Evolutionary conservation across 192 early-diverging fungal genomes (phyloP).

Genomic region (Podochytrium sp.): DNA sequence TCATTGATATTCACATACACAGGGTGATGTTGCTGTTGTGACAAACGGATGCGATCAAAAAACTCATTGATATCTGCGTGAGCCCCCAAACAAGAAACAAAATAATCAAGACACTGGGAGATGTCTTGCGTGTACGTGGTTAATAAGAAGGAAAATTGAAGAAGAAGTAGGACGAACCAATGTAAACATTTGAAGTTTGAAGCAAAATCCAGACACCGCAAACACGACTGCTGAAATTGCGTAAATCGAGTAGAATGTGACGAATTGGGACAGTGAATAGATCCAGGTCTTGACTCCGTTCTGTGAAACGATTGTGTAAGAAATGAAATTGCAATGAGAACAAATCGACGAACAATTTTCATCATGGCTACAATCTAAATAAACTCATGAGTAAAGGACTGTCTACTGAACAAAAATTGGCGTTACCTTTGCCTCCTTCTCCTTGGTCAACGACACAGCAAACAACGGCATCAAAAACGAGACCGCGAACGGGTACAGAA

Average conservation of each 20-base stretch:
- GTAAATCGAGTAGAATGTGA: constrained; percentile 65
- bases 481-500: constrained; percentile 74
- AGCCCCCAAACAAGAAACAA: constrained; percentile 69
- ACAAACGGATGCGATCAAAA: constrained; percentile 69
- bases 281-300: constrained; percentile 65
- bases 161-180: background rate
- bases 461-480: constrained; percentile 75
- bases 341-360: constrained; percentile 55
- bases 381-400: background rate
- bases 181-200: constrained; percentile 63
- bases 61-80: constrained; percentile 65
- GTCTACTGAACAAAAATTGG: background rate
- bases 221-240: constrained; percentile 47
- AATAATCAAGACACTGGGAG: constrained; percentile 44
- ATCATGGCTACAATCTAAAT: constrained; percentile 71
- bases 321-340: background rate
- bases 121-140: background rate
- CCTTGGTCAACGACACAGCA: constrained; percentile 67
- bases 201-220: constrained; percentile 49
- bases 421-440: constrained; percentile 61
- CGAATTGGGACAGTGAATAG: constrained; percentile 69
- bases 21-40: constrained; percentile 59
- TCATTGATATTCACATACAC: constrained; percentile 18
- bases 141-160: background rate
- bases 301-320: constrained; percentile 6